These are phyloP conservation scores for Pisolithus microcarpus DNA, from an alignment of 768 basidiomycete species.

Conservation along the genomic window DNA sequence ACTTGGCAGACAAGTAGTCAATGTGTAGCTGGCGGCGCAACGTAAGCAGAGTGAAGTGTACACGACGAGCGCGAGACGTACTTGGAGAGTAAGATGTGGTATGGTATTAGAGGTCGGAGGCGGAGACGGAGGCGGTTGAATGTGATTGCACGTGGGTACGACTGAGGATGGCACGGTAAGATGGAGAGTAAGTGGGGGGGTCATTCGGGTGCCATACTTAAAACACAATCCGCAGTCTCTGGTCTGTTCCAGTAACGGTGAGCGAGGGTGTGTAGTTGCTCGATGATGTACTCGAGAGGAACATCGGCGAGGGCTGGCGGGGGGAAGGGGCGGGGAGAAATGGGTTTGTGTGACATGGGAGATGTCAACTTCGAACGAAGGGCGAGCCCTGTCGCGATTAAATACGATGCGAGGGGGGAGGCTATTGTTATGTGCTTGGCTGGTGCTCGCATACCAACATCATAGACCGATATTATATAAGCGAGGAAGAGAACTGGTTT, in stretches of 20 bases:
- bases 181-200: not conserved
- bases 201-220: slow-evolving; percentile 39
- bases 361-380: slow-evolving; percentile 14
- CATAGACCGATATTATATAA: too few relatives aligned
- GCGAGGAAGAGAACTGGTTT: too few relatives aligned
- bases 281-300: slow-evolving; percentile 66
- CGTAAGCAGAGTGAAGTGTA: slow-evolving; percentile 1
- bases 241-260: slow-evolving; percentile 67
- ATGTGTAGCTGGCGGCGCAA: slow-evolving; percentile 53
- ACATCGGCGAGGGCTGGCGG: slow-evolving; percentile 56
- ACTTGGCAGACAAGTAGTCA: slow-evolving; percentile 80
- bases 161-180: slow-evolving; percentile 27
- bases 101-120: slow-evolving; percentile 30
- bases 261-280: slow-evolving; percentile 61
- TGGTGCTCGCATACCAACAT: not conserved
- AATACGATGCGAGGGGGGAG: not conserved
- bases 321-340: slow-evolving; percentile 51
- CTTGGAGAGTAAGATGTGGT: slow-evolving; percentile 57
- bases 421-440: not conserved
- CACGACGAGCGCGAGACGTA: slow-evolving; percentile 25
- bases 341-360: slow-evolving; percentile 22
- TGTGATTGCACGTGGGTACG: slow-evolving; percentile 40
- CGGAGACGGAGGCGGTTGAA: slow-evolving; percentile 10
- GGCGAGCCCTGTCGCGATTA: not conserved
- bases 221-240: slow-evolving; percentile 73